Base-by-base conservation (phyloP, 148 eudicot genomes). In the Bassia scoparia region DNA sequence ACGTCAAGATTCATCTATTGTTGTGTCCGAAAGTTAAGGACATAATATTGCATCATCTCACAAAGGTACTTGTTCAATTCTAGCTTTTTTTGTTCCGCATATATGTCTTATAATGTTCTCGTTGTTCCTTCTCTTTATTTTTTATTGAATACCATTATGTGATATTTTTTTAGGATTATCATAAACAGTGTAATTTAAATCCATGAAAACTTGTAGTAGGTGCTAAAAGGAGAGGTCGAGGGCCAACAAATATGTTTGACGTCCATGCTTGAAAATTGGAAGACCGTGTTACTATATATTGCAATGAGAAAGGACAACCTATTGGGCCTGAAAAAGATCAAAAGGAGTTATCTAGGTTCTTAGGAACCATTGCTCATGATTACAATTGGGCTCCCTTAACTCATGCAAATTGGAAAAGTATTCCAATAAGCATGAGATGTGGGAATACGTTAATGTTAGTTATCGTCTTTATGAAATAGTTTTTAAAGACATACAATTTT, bases 301-400 rank as follows among this genome's bases (percentile, higher is more conserved):
- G 29, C 26, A 23, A 54, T 23, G 59, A 54, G 2, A 23, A 54
- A 54, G 59, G 59, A 54, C 24, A 54, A 54, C 59, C 59, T 54
- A 54, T 54, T 54, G 59, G 59, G 26, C 59, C 59, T 54, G 26
- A 21, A 7, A 54, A 23, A 17, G 44, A 44, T 63, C 5, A 10
- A 10, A 37, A 37, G 43, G 67, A 63, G 44, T 24, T 31, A 12
- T 16, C 67, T 37, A 35, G 67, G 4, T 63, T 63, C 44, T 33
- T 63, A 63, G 44, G 67, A 21, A 63, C 43, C 44, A 63, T 63
- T 33, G 67, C 67, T 18, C 67, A 38, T 21, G 48, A 35, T 33
- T 37, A 63, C 43, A 33, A 38, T 9, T 63, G 43, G 26, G 67
- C 44, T 7, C 67, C 67, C 20, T 63, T 63, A 21, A 35, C n/a